These are phyloP conservation scores for Arabidopsis thaliana DNA, from an alignment of 345 rosid species.

Conservation along the genomic window TAIR10.1 NC_003074.8:20330001-20330500, in stretches of 20 bases:
- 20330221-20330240: too few relatives aligned
- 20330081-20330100: background rate
- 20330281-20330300: too few relatives aligned
- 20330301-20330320: too few relatives aligned
- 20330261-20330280: too few relatives aligned
- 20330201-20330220: background rate
- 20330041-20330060: background rate
- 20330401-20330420: background rate
- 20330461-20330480: background rate
- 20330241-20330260: too few relatives aligned
- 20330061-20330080: background rate
- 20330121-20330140: background rate
- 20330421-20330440: background rate
- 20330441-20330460: background rate
- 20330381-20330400: too few relatives aligned
- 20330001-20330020: background rate
- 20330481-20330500: background rate
- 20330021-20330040: background rate
- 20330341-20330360: too few relatives aligned
- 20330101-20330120: slow-evolving; percentile 1
- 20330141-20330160: slow-evolving; percentile 24
- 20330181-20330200: background rate
- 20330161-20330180: slow-evolving; percentile 24
- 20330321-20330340: too few relatives aligned
- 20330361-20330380: too few relatives aligned